Evolutionary conservation across 176 grass and related monocot genomes (phyloP), one percentile per base, ranked within the genome.

Genomic region (Oryza coarctata): DNA sequence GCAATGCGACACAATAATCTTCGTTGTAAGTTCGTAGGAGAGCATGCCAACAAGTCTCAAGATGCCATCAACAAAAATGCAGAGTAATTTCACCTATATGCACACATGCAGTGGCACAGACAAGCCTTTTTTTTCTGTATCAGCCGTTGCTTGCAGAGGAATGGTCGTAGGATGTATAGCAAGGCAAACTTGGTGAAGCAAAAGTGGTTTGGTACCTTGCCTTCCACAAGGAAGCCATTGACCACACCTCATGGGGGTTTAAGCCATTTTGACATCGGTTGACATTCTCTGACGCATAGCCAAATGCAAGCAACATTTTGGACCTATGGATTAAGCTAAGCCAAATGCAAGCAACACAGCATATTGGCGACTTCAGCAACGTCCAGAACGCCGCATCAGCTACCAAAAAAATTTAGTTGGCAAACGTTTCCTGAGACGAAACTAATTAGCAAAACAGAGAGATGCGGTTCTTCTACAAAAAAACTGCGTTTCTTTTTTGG

Each of bases 251-350:
- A 79, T 68, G 50, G 52, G 4, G 52, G 74, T 87, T 87, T 45
- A 34, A 41, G 2, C 44, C 31, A 36, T 78, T 86, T 86, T 90
- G 83, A 73, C 73, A 78, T 55, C 3, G 20, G 6, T 55, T 55
- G 50, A 55, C 50, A 55, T 71, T 33, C 57, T 90, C 68, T 68
- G 67, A 82, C 79, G 78, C 65, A 78, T 86, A 36, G 31, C 23
- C 79, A 22, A 45, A 78, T 27, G 26, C 75, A 87, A 83, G 84
- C 84, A 87, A 87, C 55, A 68, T 2, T 71, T 64, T 83, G 41
- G 80, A 79, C 57, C 52, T 3, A 4, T 2, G 7, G 1, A 43
- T 22, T 26, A 26, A 32, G 41, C 36, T 70, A 28, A 36, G 12
- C 50, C 50, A 22, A 55, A n/a, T 55, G 20, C 39, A 66, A 28